Conservation (phyloP, 208 protist species). For the Porcisia hertigi region DNA sequence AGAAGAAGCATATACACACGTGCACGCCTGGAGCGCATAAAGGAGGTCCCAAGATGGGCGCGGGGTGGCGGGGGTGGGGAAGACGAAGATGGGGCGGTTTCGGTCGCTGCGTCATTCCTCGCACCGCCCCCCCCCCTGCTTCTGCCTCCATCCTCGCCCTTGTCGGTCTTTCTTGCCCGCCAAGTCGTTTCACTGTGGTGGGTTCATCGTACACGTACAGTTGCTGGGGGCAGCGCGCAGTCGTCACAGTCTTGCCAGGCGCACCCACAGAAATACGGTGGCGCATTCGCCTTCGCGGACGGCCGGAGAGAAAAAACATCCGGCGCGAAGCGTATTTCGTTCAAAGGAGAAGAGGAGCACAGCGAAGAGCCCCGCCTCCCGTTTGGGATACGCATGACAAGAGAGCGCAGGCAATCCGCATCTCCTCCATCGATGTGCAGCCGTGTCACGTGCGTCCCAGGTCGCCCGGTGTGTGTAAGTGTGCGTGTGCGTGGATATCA, state of each 20-base stretch:
- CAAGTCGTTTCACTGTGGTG: neutral
- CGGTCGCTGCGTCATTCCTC: neutral
- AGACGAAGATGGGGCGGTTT: neutral
- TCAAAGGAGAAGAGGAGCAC: conserved; percentile 3
- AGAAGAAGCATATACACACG: neutral
- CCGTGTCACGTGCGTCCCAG: neutral
- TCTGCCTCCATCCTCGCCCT: neutral
- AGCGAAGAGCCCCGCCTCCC: neutral
- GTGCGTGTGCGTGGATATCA: too few species aligned
- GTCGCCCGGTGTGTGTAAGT: neutral
- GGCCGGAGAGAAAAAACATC: neutral
- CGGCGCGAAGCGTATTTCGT: neutral
- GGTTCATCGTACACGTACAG: neutral
- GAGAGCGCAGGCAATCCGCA: neutral
- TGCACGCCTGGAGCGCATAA: too few species aligned
- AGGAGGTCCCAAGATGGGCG: too few species aligned
- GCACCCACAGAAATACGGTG: neutral
- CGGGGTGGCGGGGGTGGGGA: too few species aligned
- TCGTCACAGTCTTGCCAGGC: neutral
- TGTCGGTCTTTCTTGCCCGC: neutral
- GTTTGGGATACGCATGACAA: neutral
- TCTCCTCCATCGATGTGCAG: neutral
- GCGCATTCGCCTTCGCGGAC: neutral
- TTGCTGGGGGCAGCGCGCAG: neutral
- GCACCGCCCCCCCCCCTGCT: too few species aligned